Conservation (phyloP, 1,139 yeast genomes). For the Pichia cactophila region DNA sequence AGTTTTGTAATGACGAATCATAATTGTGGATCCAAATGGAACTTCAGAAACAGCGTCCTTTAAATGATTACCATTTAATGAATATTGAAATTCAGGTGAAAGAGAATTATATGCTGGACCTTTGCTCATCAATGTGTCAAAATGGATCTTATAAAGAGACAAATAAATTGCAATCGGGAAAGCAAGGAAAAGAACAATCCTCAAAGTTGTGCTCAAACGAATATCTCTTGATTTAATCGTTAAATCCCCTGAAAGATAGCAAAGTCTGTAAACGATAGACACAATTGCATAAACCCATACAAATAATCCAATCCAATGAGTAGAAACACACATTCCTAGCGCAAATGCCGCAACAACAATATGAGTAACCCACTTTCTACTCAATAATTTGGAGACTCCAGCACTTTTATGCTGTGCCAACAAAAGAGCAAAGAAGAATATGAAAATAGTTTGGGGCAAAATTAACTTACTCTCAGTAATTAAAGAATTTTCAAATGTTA, state of each 20-base stretch:
- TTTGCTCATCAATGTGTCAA: slow-evolving; percentile 36
- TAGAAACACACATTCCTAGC: slow-evolving; percentile 45
- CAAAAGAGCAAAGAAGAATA: slow-evolving; percentile 39
- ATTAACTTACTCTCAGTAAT: slow-evolving; percentile 44
- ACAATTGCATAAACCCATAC: slow-evolving; percentile 45
- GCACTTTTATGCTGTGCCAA: slow-evolving; percentile 39
- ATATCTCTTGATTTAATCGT: slow-evolving; percentile 31
- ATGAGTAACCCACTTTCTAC: slow-evolving; percentile 38
- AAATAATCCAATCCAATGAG: slow-evolving; percentile 48
- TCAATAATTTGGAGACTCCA: slow-evolving; percentile 32
- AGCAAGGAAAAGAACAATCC: slow-evolving; percentile 33
- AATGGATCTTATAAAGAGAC: slow-evolving; percentile 42
- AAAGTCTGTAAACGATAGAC: slow-evolving; percentile 38
- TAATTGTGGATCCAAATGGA: slow-evolving; percentile 57
- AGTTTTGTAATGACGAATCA: slow-evolving; percentile 54
- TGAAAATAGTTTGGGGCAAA: slow-evolving; percentile 43
- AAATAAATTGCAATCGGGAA: slow-evolving; percentile 48
- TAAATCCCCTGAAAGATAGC: slow-evolving; percentile 56
- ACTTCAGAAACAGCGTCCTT: slow-evolving; percentile 42
- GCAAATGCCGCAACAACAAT: slow-evolving; percentile 41
- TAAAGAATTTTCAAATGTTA: slow-evolving; percentile 48
- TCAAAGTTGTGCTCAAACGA: slow-evolving; percentile 29
- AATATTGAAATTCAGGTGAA: slow-evolving; percentile 52
- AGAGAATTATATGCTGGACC: slow-evolving; percentile 48
- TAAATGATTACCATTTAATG: slow-evolving; percentile 37